Evolutionary conservation across 2,329 filamentous ascomycete genomes (phyloP), one percentile per base, ranked within the genome.

Genomic region (Cryphonectria nitschkei): DNA sequence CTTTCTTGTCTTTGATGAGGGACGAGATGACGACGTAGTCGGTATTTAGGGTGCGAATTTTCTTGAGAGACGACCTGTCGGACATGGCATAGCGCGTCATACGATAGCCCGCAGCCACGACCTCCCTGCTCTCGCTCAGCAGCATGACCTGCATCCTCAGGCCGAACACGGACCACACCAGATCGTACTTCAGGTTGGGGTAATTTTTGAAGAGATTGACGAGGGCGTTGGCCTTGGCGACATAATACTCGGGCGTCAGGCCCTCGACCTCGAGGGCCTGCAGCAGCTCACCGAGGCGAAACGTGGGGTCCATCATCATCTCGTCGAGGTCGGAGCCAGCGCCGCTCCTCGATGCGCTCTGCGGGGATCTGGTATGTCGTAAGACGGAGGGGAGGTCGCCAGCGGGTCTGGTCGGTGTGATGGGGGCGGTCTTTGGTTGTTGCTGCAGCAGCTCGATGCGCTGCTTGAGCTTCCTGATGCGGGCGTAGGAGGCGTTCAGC

Each of bases 171-270:
- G 94, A 93, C 96, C 96, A 99, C 1, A 94, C 95, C 65, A 99
- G 84, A 80, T 99, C 97, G 79, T 98, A 98, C 79, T 99, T 99
- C 70, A 99, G 86, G 1, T 93, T 95, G 1, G 94, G 93, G 80
- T 98, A 90, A 68, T 94, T 88, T 80, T 95, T 97, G 82, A 99
- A 97, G n/a, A 99, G 85, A 73, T 97, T 93, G n/a, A 98, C 96
- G 11, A 99, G 86, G 74, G 89, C 93, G 78, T 99, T 99, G 37
- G 94, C 94, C 73, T 94, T 90, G 72, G 93, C 93, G 67, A 99
- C 95, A 78, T 99, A 99, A 82, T 97, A 98, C 80, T 98, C 96
- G 0, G 95, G 91, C 60, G 90, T 88, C 90, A 98, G 93, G 37
- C 93, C 93, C 78, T 94, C 93, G 16, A 91, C 87, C 79, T 99